Percentiles rank a stretch among this genome's conserved stretches.
These are phyloP conservation scores for Ajuga chamaepitys DNA, from an alignment of 257 asterid genomes.

Conservation along the genomic window DNA sequence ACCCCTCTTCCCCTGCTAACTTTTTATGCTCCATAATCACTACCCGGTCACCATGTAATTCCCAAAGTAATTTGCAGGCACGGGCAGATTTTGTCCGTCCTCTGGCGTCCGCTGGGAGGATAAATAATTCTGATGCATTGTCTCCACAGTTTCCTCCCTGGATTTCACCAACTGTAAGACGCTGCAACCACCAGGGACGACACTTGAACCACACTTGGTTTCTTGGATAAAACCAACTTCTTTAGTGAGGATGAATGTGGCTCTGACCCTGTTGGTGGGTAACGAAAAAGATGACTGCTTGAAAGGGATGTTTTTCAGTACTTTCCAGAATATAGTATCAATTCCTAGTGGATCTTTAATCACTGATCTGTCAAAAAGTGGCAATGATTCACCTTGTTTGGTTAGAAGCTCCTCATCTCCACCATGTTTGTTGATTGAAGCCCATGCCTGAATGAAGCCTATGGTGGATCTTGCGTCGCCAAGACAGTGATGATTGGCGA, in stretches of 20 bases:
- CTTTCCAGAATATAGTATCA: conserved; percentile 18
- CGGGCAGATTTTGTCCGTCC: background rate
- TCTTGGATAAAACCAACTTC: conserved; percentile 17
- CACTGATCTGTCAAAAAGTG: conserved; percentile 24
- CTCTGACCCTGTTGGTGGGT: conserved; percentile 30
- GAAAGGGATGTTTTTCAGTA: conserved; percentile 1
- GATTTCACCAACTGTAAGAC: conserved; percentile 31
- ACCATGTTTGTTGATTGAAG: conserved; percentile 13
- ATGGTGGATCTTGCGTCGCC: conserved; percentile 12
- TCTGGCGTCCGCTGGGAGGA: conserved; percentile 23
- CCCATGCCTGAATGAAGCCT: conserved; percentile 35
- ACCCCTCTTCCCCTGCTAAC: conserved; percentile 26
- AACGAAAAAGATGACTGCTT: conserved; percentile 1
- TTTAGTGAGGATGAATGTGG: conserved; percentile 43
- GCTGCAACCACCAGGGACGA: conserved; percentile 33
- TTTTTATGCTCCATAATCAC: background rate
- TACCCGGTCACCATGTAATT: conserved; percentile 23
- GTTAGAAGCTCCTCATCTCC: conserved; percentile 2
- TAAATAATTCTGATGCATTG: background rate
- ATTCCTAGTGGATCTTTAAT: conserved; percentile 18
- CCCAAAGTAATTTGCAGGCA: conserved; percentile 24
- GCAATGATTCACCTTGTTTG: background rate
- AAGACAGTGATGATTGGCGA: background rate
- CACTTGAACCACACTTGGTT: conserved; percentile 13
- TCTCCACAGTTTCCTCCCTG: background rate